Evolutionary conservation across 345 rosid species (phyloP), one percentile per base, ranked within the genome.

Genomic region (Salix exigua): DNA sequence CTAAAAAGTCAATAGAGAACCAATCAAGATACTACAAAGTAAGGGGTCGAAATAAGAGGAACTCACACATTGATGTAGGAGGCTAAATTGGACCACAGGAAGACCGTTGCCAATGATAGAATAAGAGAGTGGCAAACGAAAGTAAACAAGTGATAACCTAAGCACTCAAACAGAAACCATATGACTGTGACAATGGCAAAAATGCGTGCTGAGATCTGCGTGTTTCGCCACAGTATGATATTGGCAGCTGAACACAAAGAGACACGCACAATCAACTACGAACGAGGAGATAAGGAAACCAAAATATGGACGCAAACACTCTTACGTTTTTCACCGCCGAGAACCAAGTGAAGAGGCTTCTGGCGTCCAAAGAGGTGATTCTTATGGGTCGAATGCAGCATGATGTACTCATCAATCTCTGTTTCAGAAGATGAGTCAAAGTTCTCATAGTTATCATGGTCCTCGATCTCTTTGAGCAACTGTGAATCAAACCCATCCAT

Each of bases 291-390:
- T 63, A 1, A 63, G 18, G 23, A 26, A 63, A 21, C 33, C 6
- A 63, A 13, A 18, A 66, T 30, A 2, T 38, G 16, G 19, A 12
- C 25, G 7, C 3, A n/a, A 62, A n/a, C 26, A n/a, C 63, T 66
- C 35, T 2, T 83, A 86, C 88, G 28, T 77, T 86, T 82, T 50
- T 87, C 89, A 14, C 81, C 87, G 6, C 89, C 89, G 7, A 86
- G 85, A 48, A 83, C 82, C n/a, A 82, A 40, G 48, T 86, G 87
- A 19, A 86, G 77, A 60, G 88, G 87, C 75, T 78, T 82, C 70
- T 83, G 77, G 30, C 87, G 85, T 46, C 88, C 84, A 38, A 86
- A 83, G 66, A 86, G 75, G 68, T 84, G 87, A 55, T 73, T 68
- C 79, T 81, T 85, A 71, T 30, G 42, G 21, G 79, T 33, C 26